A percentile compares a stretch with the other conserved stretches of the same genome.
Conservation (phyloP, 164 flowering plant species). For the Aristolochia californica region DNA sequence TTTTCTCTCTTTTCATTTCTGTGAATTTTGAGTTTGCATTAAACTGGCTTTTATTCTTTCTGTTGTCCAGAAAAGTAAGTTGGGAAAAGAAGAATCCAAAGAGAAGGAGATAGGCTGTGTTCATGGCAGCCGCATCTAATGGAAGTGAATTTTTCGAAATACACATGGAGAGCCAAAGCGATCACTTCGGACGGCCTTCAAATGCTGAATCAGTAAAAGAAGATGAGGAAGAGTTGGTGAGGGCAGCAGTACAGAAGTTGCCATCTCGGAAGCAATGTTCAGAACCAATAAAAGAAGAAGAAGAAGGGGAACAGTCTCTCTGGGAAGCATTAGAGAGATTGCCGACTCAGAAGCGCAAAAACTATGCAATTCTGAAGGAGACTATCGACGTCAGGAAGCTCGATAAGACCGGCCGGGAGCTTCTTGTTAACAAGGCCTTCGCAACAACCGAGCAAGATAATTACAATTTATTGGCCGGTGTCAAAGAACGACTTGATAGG, state of each 20-base stretch:
- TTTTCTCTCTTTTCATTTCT: too few relatives aligned
- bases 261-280: conserved; percentile 49
- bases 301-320: conserved; percentile 58
- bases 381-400: conserved; percentile 63
- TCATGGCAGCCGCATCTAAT: conserved; percentile 45
- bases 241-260: conserved; percentile 68
- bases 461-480: conserved; percentile 44
- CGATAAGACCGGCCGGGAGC: conserved; percentile 41
- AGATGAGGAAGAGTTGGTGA: conserved; percentile 65
- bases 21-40: too few relatives aligned
- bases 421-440: conserved; percentile 53
- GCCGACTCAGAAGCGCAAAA: conserved; percentile 46
- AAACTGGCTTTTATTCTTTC: too few relatives aligned
- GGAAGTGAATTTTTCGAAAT: conserved; percentile 69
- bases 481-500: conserved; percentile 74
- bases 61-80: too few relatives aligned
- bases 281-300: conserved; percentile 39
- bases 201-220: conserved; percentile 43
- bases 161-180: conserved; percentile 16
- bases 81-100: too few relatives aligned
- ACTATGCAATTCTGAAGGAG: conserved; percentile 45
- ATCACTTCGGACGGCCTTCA: conserved; percentile 36
- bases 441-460: conserved; percentile 80
- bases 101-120: not conserved
- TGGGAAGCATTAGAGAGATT: conserved; percentile 79